Evolutionary conservation across 1,284 basidiomycete species (phyloP).

Genomic region (Wolfiporia cocos): DNA sequence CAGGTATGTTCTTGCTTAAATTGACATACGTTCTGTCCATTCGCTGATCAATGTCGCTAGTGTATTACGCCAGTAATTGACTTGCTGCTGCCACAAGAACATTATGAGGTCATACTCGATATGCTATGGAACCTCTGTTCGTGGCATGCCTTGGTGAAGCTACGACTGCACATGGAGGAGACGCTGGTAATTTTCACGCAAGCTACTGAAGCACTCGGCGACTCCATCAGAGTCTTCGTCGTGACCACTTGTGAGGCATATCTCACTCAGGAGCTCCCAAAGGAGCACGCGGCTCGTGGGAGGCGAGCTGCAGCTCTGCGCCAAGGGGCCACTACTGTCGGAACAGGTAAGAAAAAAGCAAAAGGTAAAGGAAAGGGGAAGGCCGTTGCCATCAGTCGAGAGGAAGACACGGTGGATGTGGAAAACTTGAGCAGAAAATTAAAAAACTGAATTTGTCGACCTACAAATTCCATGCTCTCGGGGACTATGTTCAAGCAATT

Average conservation of each 20-base stretch:
- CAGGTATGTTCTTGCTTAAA: no score
- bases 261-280: conserved; percentile 19
- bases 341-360: no score
- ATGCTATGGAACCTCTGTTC: conserved; percentile 19
- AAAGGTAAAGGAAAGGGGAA: no score
- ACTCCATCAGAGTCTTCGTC: conserved; percentile 14
- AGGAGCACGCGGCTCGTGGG: conserved; percentile 15
- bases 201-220: conserved; percentile 15
- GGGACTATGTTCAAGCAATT: no score
- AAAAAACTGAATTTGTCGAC: no score
- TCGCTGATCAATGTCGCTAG: conserved; percentile 7
- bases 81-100: conserved; percentile 15
- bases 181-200: conserved; percentile 14
- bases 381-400: no score
- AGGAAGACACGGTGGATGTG: no score
- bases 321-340: no score
- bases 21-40: neutral
- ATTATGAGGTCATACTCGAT: conserved; percentile 16
- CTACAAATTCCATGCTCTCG: no score
- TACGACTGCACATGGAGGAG: conserved; percentile 22
- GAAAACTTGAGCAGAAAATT: no score
- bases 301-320: conserved; percentile 11
- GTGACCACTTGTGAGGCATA: conserved; percentile 10
- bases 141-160: conserved; percentile 27
- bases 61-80: conserved; percentile 25